A percentile compares a stretch with the other conserved stretches of the same genome.
These are phyloP conservation scores for Scheffersomyces stambukii DNA, from an alignment of 1,139 yeast genomes.

Conservation along the genomic window DNA sequence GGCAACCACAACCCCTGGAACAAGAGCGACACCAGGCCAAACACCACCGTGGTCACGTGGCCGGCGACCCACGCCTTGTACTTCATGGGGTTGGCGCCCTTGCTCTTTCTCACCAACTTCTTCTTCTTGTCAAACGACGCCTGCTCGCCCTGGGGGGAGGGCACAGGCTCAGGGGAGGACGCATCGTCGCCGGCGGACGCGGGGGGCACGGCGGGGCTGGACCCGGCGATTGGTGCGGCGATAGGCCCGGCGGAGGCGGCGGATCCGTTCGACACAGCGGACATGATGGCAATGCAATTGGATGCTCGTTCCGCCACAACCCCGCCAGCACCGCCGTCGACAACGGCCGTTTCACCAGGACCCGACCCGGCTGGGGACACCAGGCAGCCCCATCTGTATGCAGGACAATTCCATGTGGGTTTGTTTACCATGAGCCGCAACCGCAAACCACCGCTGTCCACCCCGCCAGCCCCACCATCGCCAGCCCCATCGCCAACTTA, in stretches of 20 bases:
- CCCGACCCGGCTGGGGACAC: too few species aligned
- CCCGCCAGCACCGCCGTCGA: too few species aligned
- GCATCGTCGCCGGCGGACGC: conserved; percentile 2
- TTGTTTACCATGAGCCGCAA: too few species aligned
- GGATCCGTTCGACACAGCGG: conserved; percentile 3
- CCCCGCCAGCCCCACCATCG: too few species aligned
- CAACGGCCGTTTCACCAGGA: too few species aligned
- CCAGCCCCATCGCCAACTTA: too few species aligned
- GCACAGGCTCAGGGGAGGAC: conserved; percentile 23
- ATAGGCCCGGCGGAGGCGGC: conserved; percentile 5
- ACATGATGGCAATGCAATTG: conserved; percentile 1
- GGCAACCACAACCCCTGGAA: conserved; percentile 47
- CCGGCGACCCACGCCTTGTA: conserved; percentile 61
- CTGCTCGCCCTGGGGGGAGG: too few species aligned
- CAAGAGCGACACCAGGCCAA: conserved; percentile 45
- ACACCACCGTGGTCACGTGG: conserved; percentile 45
- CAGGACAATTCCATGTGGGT: too few species aligned
- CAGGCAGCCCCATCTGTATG: too few species aligned
- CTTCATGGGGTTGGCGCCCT: conserved; percentile 37
- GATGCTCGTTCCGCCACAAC: too few species aligned
- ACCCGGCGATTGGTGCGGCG: conserved; percentile 2
- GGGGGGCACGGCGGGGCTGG: conserved; percentile 2
- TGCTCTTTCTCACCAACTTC: conserved; percentile 37
- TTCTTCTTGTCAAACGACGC: conserved; percentile 23
- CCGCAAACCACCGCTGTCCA: too few species aligned